Conservation (phyloP, 2,329 filamentous ascomycete genomes). For the Trichoderma hamatum region DNA sequence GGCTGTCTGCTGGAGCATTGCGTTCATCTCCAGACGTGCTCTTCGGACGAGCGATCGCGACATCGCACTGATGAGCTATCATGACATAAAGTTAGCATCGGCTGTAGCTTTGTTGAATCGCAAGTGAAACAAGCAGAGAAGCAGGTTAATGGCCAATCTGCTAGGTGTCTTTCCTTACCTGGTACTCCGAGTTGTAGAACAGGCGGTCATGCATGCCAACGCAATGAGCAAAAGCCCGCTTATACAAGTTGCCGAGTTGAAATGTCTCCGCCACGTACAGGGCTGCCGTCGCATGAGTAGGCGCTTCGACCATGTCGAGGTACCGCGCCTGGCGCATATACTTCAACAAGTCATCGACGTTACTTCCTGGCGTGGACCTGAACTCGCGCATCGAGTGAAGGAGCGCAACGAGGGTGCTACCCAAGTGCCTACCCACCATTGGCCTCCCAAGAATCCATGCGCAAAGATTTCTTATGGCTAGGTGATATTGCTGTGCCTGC, state of each 20-base stretch:
- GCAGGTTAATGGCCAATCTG: background rate
- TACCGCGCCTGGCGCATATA: conserved; percentile 75
- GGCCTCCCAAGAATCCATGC: conserved; percentile 69
- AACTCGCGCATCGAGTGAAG: conserved; percentile 67
- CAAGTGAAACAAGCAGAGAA: background rate
- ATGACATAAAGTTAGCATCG: background rate
- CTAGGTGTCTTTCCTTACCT: conserved; percentile 47
- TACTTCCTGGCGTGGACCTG: conserved; percentile 56
- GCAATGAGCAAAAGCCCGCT: conserved; percentile 75
- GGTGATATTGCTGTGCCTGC: conserved; percentile 63
- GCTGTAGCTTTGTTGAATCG: background rate
- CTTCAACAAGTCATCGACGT: conserved; percentile 61
- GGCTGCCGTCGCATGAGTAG: conserved; percentile 68
- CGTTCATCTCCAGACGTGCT: conserved; percentile 66
- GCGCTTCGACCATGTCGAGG: conserved; percentile 64
- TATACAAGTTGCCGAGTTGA: conserved; percentile 66
- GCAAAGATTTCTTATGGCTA: conserved; percentile 74
- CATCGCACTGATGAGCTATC: conserved; percentile 51
- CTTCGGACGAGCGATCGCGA: conserved; percentile 68
- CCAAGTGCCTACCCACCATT: conserved; percentile 69
- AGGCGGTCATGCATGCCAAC: conserved; percentile 73
- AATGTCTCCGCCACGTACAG: conserved; percentile 70
- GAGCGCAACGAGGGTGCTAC: conserved; percentile 65
- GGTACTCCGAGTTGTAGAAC: conserved; percentile 59
- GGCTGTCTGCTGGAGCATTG: conserved; percentile 61